Evolutionary conservation across 805 yeast species (phyloP).

Genomic region (Sugiyamaella chiloensis): DNA sequence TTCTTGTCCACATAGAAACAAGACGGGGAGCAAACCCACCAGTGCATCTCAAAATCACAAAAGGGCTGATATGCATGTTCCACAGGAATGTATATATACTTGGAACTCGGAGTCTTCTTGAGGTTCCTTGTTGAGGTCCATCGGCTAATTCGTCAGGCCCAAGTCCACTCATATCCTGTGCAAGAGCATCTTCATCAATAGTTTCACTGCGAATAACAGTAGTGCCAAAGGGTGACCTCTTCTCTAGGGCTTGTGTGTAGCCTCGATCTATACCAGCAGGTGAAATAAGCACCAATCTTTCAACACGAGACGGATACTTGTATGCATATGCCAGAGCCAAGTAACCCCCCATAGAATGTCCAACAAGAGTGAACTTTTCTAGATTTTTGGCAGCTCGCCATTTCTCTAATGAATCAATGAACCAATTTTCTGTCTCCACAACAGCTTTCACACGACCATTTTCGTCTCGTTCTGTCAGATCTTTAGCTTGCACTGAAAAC

Average conservation of each 20-base stretch:
- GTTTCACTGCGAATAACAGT: neutral
- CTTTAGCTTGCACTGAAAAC: slow-evolving; percentile 39
- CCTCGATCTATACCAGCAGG: slow-evolving; percentile 76
- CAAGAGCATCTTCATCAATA: neutral
- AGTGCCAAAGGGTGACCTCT: slow-evolving; percentile 10
- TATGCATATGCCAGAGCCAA: slow-evolving; percentile 65
- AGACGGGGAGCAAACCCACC: slow-evolving; percentile 79
- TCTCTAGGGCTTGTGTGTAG: slow-evolving; percentile 17
- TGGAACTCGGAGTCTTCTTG: neutral
- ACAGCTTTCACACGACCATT: slow-evolving; percentile 30
- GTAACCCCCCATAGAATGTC: slow-evolving; percentile 95
- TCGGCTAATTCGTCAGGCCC: neutral
- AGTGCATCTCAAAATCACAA: slow-evolving; percentile 65
- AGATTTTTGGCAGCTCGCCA: slow-evolving; percentile 59
- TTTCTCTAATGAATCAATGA: slow-evolving; percentile 57
- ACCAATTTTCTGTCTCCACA: slow-evolving; percentile 55
- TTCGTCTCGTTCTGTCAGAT: slow-evolving; percentile 29
- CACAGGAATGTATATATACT: slow-evolving; percentile 72
- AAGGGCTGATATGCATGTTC: slow-evolving; percentile 85
- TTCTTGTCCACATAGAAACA: slow-evolving; percentile 84
- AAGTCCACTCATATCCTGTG: neutral
- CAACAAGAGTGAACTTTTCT: slow-evolving; percentile 56
- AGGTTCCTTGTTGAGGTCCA: neutral
- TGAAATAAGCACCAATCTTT: slow-evolving; percentile 71
- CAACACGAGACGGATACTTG: slow-evolving; percentile 56